Percentiles rank a stretch among this genome's conserved stretches.
phyloP scores from a whole-genome alignment of 768 basidiomycete genomes.

The Calocybe cyanea region DNA sequence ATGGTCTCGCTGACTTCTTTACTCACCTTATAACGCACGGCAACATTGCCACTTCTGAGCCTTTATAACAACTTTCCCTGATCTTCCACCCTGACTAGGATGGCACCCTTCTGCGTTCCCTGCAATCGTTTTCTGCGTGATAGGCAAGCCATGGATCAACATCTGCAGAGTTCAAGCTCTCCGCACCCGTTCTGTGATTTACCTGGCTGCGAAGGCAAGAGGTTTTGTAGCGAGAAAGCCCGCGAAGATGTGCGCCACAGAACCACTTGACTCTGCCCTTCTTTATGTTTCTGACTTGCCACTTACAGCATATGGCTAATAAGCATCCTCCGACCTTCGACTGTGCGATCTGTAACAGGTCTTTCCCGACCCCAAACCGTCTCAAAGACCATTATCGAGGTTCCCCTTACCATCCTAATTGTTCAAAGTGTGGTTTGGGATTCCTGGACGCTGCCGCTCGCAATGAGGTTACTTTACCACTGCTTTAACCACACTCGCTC shows the following conservation, averaged over 20 bases:
- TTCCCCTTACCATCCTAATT: constrained; percentile 42
- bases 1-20: constrained; percentile 2
- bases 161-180: constrained; percentile 30
- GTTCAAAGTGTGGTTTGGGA: constrained; percentile 39
- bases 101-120: background rate
- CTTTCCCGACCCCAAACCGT: constrained; percentile 30
- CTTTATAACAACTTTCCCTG: background rate
- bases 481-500: background rate
- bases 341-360: constrained; percentile 29
- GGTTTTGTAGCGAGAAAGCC: constrained; percentile 31
- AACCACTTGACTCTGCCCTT: background rate
- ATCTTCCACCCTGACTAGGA: constrained; percentile 16
- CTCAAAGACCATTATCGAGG: constrained; percentile 46
- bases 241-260: constrained; percentile 28
- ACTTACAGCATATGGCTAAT: constrained; percentile 33
- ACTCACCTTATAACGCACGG: too few relatives aligned
- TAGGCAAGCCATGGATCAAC: constrained; percentile 34
- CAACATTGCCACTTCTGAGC: too few relatives aligned
- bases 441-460: constrained; percentile 31
- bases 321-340: constrained; percentile 43
- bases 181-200: constrained; percentile 31
- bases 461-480: constrained; percentile 26
- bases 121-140: background rate
- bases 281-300: constrained; percentile 2
- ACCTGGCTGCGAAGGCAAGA: constrained; percentile 24